Percentiles rank a stretch among this genome's conserved stretches.
phyloP scores from a whole-genome alignment of 495 filamentous ascomycete species.

The Penicillium goetzii region DNA sequence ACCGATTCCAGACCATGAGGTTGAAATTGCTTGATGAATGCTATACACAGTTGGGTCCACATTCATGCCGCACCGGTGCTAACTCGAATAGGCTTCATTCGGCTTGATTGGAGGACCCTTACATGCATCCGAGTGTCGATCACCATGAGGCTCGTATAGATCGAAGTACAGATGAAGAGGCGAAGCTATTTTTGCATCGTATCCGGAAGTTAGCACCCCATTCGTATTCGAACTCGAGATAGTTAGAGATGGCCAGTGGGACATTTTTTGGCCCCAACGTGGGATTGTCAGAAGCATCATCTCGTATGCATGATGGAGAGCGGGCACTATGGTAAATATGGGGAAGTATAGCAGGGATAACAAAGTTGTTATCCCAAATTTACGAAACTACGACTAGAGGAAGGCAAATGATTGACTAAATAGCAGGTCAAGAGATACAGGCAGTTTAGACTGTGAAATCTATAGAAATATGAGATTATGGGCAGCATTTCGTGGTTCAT shows the following conservation, averaged over 20 bases:
- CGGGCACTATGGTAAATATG: background rate
- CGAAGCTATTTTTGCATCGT: slow-evolving; percentile 14
- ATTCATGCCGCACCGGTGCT: background rate
- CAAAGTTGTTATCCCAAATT: background rate
- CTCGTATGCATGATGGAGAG: slow-evolving; percentile 4
- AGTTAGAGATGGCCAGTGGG: background rate
- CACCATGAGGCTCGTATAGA: slow-evolving; percentile 6
- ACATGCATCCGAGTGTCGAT: background rate
- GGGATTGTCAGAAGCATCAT: background rate
- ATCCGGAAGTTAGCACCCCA: background rate
- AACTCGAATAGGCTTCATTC: slow-evolving; percentile 10
- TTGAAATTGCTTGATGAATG: background rate
- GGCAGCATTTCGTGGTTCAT: background rate
- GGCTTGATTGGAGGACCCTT: background rate
- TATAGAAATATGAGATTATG: background rate
- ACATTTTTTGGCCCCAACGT: slow-evolving; percentile 8
- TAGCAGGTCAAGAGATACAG: background rate
- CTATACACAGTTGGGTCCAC: background rate
- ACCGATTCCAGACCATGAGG: background rate
- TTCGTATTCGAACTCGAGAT: background rate
- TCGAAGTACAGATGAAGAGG: background rate
- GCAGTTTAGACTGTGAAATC: background rate
- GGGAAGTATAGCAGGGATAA: background rate
- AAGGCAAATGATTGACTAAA: background rate
- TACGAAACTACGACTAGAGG: background rate